These are phyloP conservation scores for Lactarius akahatsu DNA, from an alignment of 768 basidiomycete species.

Conservation along the genomic window DNA sequence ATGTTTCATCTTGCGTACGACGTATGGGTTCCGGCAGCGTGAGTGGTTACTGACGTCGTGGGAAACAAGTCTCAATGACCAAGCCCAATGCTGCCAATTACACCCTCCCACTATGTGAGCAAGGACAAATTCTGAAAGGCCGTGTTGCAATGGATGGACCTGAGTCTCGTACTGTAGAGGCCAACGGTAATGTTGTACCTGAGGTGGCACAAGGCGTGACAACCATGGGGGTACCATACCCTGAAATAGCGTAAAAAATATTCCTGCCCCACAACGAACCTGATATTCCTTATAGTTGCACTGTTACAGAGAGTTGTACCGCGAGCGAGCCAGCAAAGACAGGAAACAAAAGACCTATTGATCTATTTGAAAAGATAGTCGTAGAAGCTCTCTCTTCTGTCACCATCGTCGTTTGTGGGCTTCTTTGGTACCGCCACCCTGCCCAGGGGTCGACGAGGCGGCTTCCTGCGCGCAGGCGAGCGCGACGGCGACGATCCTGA, in stretches of 20 bases:
- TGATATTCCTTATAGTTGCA: background rate
- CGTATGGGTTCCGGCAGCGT: too few species aligned
- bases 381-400: slow-evolving; percentile 20
- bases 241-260: background rate
- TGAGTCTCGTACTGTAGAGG: too few species aligned
- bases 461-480: slow-evolving; percentile 47
- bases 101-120: background rate
- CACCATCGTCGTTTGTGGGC: background rate
- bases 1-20: too few species aligned
- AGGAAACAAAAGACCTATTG: background rate
- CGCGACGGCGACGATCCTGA: slow-evolving; percentile 56
- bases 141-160: too few species aligned
- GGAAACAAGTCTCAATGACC: too few species aligned
- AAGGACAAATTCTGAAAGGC: background rate
- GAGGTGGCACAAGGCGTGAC: too few species aligned
- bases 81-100: too few species aligned
- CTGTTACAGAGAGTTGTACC: background rate
- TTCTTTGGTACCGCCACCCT: slow-evolving; percentile 26
- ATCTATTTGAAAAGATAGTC: slow-evolving; percentile 26
- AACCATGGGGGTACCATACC: background rate
- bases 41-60: too few species aligned
- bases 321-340: background rate
- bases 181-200: too few species aligned
- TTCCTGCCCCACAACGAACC: background rate
- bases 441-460: slow-evolving; percentile 19